These are phyloP conservation scores for Tubosaeta sp. DNA, from an alignment of 768 basidiomycete species.

Conservation along the genomic window DNA sequence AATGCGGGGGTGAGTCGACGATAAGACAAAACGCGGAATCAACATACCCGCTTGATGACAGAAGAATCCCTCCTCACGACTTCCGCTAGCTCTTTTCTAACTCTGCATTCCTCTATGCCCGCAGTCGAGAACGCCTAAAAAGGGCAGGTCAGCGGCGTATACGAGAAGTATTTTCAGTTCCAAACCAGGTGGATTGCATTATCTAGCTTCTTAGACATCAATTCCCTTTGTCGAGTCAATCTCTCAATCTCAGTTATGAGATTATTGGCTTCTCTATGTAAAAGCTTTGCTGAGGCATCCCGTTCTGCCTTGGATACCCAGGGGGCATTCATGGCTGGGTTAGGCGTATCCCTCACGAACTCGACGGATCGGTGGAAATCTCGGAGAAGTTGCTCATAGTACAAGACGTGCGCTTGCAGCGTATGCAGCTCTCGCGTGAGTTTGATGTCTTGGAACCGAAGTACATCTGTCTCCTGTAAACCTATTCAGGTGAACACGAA, in stretches of 20 bases:
- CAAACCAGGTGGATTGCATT: constrained; percentile 27
- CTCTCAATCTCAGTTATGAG: constrained; percentile 48
- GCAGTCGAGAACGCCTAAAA: constrained; percentile 51
- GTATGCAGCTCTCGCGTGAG: constrained; percentile 51
- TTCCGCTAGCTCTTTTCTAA: constrained; percentile 1
- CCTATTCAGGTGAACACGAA: not conserved
- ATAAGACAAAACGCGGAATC: not conserved
- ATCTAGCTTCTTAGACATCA: constrained; percentile 19
- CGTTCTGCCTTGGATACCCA: constrained; percentile 15
- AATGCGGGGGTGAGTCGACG: constrained; percentile 12
- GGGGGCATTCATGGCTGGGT: constrained; percentile 41
- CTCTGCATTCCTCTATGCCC: constrained; percentile 44
- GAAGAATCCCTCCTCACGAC: constrained; percentile 3
- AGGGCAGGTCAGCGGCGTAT: not conserved
- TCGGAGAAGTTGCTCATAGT: constrained; percentile 49
- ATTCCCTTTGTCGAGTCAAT: constrained; percentile 30
- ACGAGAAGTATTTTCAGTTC: not conserved
- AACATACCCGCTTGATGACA: constrained; percentile 20
- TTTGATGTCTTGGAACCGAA: constrained; percentile 39
- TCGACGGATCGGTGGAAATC: constrained; percentile 50
- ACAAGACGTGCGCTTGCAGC: constrained; percentile 50
- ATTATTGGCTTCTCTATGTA: constrained; percentile 40
- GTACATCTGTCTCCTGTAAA: constrained; percentile 42
- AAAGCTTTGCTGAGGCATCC: constrained; percentile 23
- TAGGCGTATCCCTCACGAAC: constrained; percentile 46